Base-by-base conservation (phyloP, 805 yeast species). In the Saturnispora quitensis region DNA sequence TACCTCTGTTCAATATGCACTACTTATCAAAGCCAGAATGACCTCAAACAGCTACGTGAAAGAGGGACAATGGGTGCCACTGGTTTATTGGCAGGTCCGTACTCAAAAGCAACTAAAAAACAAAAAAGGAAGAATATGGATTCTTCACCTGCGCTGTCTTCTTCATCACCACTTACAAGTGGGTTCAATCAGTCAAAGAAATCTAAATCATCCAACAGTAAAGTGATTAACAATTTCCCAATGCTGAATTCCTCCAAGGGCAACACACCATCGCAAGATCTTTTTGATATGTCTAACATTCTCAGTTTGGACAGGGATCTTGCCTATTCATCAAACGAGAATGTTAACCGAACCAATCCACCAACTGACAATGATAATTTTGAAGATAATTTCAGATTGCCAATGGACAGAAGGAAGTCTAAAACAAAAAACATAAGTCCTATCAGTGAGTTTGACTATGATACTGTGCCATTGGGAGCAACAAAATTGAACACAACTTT, bases 401-500 rank as follows among this genome's bases (percentile, higher is more conserved):
- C 43, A 15, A 36, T 25, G 36, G 36, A 25, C 13, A 18, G 42
- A 38, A 38, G 42, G 22, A 38, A 18, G 17, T 38, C 42, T 17
- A 38, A 38, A 17, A 38, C 24, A 8, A 38, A 38, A 38, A 38
- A 38, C 13, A 38, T 38, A 38, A 38, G 42, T 38, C 42, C 42
- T 34, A 24, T 35, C 13, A 45, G 36, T 34, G 40, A 45, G 18
- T 45, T 45, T 38, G 56, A 58, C 18, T 58, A 55, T 22, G 55
- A 74, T 67, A 77, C 69, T 70, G 64, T 54, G 7, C 70, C 71
- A 17, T 53, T 67, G 20, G 62, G 62, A 51, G 82, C 82, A n/a
- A 75, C 77, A 5, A 78, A 78, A 58, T 64, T 75, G 42, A 78
- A 77, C 57, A 78, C 82, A 3, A 69, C 81, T 40, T 71, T 78